Conservation (phyloP, 1,284 basidiomycete species). For the Tremellales sp. region DNA sequence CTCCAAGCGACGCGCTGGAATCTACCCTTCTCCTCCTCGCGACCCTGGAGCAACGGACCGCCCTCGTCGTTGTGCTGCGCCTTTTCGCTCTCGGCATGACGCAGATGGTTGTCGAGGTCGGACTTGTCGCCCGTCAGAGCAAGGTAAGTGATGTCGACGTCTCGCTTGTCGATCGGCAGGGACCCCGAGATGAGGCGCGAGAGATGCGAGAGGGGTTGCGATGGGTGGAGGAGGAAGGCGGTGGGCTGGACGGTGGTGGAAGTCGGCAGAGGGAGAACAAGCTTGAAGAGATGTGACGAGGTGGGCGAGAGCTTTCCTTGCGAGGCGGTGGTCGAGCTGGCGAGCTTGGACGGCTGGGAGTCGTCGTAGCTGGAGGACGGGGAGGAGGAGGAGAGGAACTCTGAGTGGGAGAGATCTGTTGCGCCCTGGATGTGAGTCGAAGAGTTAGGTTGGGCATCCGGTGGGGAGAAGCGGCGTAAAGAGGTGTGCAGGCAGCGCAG, state of each 20-base stretch:
- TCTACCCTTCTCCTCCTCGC: conserved; percentile 26
- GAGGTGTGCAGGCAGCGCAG: too few species aligned
- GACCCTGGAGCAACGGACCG: conserved; percentile 33
- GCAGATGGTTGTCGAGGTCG: conserved; percentile 37
- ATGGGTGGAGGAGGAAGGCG: conserved; percentile 55
- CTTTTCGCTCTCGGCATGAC: conserved; percentile 25
- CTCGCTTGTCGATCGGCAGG: conserved; percentile 39
- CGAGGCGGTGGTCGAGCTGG: background rate
- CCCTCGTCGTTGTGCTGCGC: conserved; percentile 16
- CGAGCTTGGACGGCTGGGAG: conserved; percentile 7
- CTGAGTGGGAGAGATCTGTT: conserved; percentile 34
- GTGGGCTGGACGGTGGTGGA: conserved; percentile 46
- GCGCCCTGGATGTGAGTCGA: conserved; percentile 19
- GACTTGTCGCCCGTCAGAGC: conserved; percentile 47
- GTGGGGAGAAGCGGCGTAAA: too few species aligned
- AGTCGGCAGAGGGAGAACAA: conserved; percentile 56
- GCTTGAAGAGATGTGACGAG: conserved; percentile 62
- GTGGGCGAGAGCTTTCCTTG: conserved; percentile 61
- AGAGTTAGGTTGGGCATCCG: too few species aligned
- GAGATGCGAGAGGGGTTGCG: conserved; percentile 51
- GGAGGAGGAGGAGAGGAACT: conserved; percentile 30
- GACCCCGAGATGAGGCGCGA: conserved; percentile 44
- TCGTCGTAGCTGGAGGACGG: conserved; percentile 34
- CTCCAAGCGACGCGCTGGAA: conserved; percentile 55
- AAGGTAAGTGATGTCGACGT: conserved; percentile 53